These are phyloP conservation scores for Vigna hirtella DNA, from an alignment of 306 rosid species.

Conservation along the genomic window DNA sequence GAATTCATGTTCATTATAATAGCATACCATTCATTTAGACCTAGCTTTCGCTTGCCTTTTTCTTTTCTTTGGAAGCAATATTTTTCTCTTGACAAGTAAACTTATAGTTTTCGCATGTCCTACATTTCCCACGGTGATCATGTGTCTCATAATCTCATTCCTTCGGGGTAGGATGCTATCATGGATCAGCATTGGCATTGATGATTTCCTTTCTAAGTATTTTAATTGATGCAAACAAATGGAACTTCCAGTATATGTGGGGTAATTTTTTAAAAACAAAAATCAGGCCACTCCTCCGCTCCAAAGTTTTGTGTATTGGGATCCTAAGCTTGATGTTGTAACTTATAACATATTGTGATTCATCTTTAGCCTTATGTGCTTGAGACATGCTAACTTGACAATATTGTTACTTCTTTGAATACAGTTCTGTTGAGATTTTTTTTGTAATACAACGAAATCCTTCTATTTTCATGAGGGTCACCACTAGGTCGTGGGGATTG, in stretches of 20 bases:
- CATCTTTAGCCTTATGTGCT: constrained; percentile 12
- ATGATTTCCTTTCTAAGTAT: constrained; percentile 7
- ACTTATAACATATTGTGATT: constrained; percentile 12
- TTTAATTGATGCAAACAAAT: constrained; percentile 24
- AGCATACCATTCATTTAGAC: neutral
- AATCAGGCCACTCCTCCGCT: constrained; percentile 21
- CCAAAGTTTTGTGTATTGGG: constrained; percentile 23
- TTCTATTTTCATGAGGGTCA: constrained; percentile 24
- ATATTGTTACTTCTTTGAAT: constrained; percentile 1
- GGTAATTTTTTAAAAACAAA: constrained; percentile 17
- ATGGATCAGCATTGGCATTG: neutral
- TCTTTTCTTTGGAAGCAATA: neutral
- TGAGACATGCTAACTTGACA: constrained; percentile 25
- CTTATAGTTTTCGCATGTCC: constrained; percentile 1
- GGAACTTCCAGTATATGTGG: constrained; percentile 23
- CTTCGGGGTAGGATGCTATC: constrained; percentile 5
- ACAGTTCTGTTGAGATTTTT: constrained; percentile 1
- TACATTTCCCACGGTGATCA: neutral
- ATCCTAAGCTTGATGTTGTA: constrained; percentile 23
- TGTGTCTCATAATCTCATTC: constrained; percentile 8
- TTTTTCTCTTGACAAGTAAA: neutral
- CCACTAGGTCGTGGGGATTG: no score
- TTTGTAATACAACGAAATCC: constrained; percentile 14
- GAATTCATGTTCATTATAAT: neutral
- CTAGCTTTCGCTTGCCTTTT: neutral